These are phyloP conservation scores for Prunus davidiana DNA, from an alignment of 306 rosid genomes.

Conservation along the genomic window DNA sequence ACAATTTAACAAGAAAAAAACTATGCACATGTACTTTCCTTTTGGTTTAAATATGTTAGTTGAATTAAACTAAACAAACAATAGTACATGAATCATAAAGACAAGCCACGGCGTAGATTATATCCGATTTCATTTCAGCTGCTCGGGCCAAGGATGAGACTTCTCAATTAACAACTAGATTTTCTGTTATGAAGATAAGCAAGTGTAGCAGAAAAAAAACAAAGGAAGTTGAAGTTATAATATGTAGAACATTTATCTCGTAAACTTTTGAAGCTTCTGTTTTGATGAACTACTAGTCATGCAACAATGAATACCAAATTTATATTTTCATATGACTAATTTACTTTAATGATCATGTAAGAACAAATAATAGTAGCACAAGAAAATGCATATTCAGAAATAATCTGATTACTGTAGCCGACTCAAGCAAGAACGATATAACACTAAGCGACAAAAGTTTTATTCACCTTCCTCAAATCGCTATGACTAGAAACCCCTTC, in stretches of 20 bases:
- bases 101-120: no score
- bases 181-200: no score
- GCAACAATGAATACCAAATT: conserved; percentile 10
- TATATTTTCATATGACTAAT: not conserved
- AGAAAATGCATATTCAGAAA: not conserved
- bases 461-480: conserved; percentile 55
- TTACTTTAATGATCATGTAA: not conserved
- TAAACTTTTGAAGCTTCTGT: conserved; percentile 62
- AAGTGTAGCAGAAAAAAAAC: no score
- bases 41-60: no score
- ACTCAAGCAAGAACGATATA: not conserved
- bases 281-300: conserved; percentile 52
- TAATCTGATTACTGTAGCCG: not conserved
- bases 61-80: no score
- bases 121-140: no score
- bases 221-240: not conserved
- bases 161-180: no score
- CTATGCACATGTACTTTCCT: no score
- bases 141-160: no score
- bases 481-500: conserved; percentile 73
- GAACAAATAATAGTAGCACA: not conserved
- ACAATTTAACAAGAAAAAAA: no score
- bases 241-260: conserved; percentile 18
- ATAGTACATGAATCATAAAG: no score
- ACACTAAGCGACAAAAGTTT: conserved; percentile 7